A percentile compares a stretch with the other conserved stretches of the same genome.
phyloP scores from a whole-genome alignment of 345 rosid genomes.

The Clarkia xantiana region DNA sequence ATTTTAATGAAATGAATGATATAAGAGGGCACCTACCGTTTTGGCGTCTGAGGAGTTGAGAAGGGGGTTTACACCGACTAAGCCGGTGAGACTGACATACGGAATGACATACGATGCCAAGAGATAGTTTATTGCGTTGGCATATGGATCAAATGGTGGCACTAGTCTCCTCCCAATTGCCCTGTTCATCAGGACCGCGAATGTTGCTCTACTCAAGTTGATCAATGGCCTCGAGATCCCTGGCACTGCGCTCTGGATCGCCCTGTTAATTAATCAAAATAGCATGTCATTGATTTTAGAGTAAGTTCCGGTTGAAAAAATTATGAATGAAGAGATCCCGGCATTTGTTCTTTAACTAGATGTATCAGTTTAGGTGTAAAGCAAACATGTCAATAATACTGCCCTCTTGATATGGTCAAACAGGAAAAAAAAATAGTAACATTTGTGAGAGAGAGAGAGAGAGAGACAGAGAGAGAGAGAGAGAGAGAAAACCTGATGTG shows the following conservation, averaged over 20 bases:
- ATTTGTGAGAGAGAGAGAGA: too few species aligned
- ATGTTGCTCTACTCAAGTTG: conserved; percentile 43
- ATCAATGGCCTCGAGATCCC: conserved; percentile 77
- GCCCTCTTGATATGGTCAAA: too few species aligned
- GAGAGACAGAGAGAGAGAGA: too few species aligned
- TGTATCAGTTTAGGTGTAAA: too few species aligned
- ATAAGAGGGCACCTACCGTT: conserved; percentile 24
- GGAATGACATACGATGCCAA: conserved; percentile 66
- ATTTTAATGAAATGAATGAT: too few species aligned
- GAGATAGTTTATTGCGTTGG: conserved; percentile 37
- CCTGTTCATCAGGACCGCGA: conserved; percentile 34
- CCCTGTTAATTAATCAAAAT: conserved; percentile 38
- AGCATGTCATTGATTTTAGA: too few species aligned
- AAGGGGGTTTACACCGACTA: conserved; percentile 60
- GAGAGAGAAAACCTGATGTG: conserved; percentile 42
- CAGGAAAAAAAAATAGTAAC: too few species aligned
- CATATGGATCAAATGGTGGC: conserved; percentile 75
- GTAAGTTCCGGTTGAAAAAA: too few species aligned
- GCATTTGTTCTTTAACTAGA: too few species aligned
- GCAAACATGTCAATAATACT: too few species aligned
- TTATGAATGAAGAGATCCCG: too few species aligned
- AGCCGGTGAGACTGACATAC: conserved; percentile 73
- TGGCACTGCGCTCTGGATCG: conserved; percentile 38
- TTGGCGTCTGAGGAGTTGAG: conserved; percentile 31
- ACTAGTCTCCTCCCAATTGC: conserved; percentile 37